phyloP scores from a whole-genome alignment of 352 stramenopile genomes.

The Aphanomyces stellatus region DNA sequence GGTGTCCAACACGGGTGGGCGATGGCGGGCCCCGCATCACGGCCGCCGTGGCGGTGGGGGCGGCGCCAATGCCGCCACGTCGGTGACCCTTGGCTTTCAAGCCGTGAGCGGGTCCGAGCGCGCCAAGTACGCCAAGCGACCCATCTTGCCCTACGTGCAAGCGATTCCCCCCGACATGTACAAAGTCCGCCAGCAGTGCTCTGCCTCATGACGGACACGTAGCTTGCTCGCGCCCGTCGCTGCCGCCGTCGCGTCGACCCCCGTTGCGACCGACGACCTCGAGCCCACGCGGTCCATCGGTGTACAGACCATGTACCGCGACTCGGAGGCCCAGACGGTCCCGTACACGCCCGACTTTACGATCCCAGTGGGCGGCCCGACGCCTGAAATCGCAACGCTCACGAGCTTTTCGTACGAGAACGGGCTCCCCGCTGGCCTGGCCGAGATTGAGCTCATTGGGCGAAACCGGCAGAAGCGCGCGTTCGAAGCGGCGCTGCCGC shows the following conservation, averaged over 20 bases:
- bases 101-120: conserved; percentile 61
- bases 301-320: conserved; percentile 88
- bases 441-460: conserved; percentile 88
- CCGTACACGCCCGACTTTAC: conserved; percentile 91
- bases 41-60: conserved; percentile 22
- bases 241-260: conserved; percentile 25
- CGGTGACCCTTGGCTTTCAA: conserved; percentile 32
- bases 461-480: conserved; percentile 75
- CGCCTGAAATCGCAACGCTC: conserved; percentile 82
- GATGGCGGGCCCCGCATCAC: conserved; percentile 40
- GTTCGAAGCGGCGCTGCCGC: conserved; percentile 83
- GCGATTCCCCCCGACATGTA: conserved; percentile 81
- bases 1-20: conserved; percentile 51
- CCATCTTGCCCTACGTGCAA: conserved; percentile 82
- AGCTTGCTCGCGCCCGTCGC: conserved; percentile 50
- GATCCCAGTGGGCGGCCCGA: conserved; percentile 42
- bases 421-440: conserved; percentile 67
- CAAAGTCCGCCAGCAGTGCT: no score
- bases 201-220: background rate
- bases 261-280: conserved; percentile 27
- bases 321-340: conserved; percentile 90
- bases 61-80: conserved; percentile 24
- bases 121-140: conserved; percentile 86
- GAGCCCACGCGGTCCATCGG: conserved; percentile 55
- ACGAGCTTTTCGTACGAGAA: conserved; percentile 49